Base-by-base conservation (phyloP, 805 yeast genomes). In the Candida koratica region DNA sequence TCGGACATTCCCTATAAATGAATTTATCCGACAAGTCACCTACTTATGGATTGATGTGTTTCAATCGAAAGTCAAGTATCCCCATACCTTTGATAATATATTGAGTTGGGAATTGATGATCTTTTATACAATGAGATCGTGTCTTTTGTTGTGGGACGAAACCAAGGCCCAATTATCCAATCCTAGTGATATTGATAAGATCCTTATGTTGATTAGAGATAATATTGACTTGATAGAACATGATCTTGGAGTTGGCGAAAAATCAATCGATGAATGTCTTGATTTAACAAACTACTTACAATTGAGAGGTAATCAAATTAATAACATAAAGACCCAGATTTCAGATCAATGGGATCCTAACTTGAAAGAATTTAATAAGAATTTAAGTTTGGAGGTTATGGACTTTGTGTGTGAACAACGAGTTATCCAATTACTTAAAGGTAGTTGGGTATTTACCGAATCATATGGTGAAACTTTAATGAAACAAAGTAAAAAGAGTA, bases 391-490 rank as follows among this genome's bases (percentile, higher is more conserved):
- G 10, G 87, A 86, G 52, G 84, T 81, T 0, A 61, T 70, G 39
- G 81, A 78, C 25, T 84, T 83, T 53, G 87, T 85, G 11, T 73
- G 75, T 39, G 88, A 83, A 53, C 93, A 84, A 60, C 69, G 90
- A 48, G 77, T 81, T 30, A 58, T 83, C 39, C 80, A 78, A 51
- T 59, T 86, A 32, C 77, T 86, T 17, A 78, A 73, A 49, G 95
- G 95, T 1, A 73, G 84, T 2, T 86, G 95, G 95, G 89, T 83
- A 10, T 81, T 68, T 51, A 71, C 80, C 1, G 81, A 79, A 24
- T 62, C 70, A 35, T 87, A 63, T 38, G 71, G 70, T 1, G 68
- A 64, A 34, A 39, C 37, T 13, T 41, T 56, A 17, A 42, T 53
- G 36, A 42, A 36, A 18, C 34, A 36, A 11, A 25, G 24, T 11